Evolutionary conservation across 208 protist genomes (phyloP).

Genomic region (Acanthamoeba healyi): DNA sequence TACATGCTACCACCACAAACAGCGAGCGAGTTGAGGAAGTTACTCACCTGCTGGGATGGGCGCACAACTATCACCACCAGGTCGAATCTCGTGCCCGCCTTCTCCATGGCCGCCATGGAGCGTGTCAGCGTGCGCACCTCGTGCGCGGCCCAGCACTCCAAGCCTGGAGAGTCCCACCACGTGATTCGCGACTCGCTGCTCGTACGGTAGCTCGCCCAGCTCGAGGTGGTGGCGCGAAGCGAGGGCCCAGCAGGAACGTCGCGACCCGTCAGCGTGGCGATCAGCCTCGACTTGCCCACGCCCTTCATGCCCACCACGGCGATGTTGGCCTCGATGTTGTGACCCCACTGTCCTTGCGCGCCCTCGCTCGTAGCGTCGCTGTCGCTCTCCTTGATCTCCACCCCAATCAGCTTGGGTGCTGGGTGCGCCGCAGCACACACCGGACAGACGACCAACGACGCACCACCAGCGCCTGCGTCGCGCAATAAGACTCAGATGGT

Average conservation of each 20-base stretch:
- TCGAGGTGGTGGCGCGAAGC: background rate
- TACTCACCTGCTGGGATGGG: background rate
- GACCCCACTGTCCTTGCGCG: too few relatives aligned
- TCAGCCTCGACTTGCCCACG: background rate
- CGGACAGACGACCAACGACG: background rate
- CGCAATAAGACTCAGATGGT: too few relatives aligned
- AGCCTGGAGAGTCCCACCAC: background rate
- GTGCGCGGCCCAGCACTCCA: background rate
- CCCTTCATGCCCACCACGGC: background rate
- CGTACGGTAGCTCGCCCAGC: background rate
- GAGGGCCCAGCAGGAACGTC: background rate
- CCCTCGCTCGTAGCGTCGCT: too few relatives aligned
- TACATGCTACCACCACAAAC: too few relatives aligned
- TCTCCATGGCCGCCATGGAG: background rate
- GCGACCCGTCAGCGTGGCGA: background rate
- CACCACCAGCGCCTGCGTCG: too few relatives aligned
- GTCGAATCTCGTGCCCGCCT: background rate
- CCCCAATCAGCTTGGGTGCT: background rate
- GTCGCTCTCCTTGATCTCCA: too few relatives aligned
- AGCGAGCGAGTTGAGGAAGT: too few relatives aligned
- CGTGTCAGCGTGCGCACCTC: background rate
- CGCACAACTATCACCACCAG: background rate
- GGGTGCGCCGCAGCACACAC: background rate
- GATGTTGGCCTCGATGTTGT: background rate
- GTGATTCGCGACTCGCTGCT: background rate